A percentile compares a stretch with the other conserved stretches of the same genome.
Evolutionary conservation across 2,329 filamentous ascomycete genomes (phyloP).

Genomic region (Amphichorda felina): DNA sequence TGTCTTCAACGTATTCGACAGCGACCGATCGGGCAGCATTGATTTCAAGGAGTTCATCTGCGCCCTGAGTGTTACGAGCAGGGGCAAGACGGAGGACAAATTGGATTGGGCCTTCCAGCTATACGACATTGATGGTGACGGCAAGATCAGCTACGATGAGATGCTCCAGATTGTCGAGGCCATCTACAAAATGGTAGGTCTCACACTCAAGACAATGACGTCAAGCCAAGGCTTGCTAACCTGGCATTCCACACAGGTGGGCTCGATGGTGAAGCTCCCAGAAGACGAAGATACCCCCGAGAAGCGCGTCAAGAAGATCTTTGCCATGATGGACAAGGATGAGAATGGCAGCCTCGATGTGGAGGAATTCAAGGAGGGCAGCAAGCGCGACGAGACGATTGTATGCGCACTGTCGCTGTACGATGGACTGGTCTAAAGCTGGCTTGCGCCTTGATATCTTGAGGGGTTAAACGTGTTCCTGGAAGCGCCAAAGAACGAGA

Average conservation of each 20-base stretch:
- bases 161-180: constrained; percentile 98
- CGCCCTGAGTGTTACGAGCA: constrained; percentile 88
- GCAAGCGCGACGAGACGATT: constrained; percentile 97
- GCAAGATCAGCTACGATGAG: constrained; percentile 98
- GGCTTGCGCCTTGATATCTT: not conserved
- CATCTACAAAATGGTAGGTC: constrained; percentile 94
- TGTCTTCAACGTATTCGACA: constrained; percentile 98
- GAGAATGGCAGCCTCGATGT: constrained; percentile 96
- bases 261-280: constrained; percentile 97
- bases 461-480: no score
- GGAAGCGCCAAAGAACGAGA: no score
- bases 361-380: constrained; percentile 98
- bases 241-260: constrained; percentile 51
- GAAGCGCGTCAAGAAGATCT: constrained; percentile 97
- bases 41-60: constrained; percentile 99
- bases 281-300: constrained; percentile 98
- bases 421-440: constrained; percentile 70
- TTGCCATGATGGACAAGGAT: constrained; percentile 99
- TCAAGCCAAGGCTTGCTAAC: not conserved
- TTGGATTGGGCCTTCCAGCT: constrained; percentile 98
- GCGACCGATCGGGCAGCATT: constrained; percentile 92
- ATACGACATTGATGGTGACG: constrained; percentile 97
- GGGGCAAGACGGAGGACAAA: constrained; percentile 99
- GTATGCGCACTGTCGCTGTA: constrained; percentile 94
- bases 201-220: not conserved